Conservation (phyloP, 2,329 filamentous ascomycete genomes). For the Endothia cerciana region DNA sequence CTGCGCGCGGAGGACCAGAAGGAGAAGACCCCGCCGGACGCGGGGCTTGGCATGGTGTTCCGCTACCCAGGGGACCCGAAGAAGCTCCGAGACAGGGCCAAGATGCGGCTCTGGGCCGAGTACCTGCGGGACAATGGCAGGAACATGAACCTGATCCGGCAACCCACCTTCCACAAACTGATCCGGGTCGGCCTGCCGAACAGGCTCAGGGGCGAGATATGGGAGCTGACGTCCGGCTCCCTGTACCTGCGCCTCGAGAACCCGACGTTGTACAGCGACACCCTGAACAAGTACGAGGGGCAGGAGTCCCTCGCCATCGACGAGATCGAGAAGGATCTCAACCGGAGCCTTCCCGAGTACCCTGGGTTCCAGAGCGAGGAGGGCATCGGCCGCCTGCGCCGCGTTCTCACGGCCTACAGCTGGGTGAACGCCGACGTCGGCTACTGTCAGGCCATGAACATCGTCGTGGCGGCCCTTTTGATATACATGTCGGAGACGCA, state of each 20-base stretch:
- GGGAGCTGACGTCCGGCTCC: constrained; percentile 93
- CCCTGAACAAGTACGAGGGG: constrained; percentile 79
- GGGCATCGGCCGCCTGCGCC: constrained; percentile 84
- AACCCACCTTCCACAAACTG: constrained; percentile 96
- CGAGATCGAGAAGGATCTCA: constrained; percentile 98
- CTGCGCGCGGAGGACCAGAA: constrained; percentile 67
- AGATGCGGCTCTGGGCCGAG: constrained; percentile 97
- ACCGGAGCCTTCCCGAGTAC: constrained; percentile 94
- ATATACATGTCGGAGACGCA: constrained; percentile 98
- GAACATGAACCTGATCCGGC: constrained; percentile 87
- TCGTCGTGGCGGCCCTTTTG: constrained; percentile 93
- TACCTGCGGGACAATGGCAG: constrained; percentile 95
- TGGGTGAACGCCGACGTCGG: constrained; percentile 96
- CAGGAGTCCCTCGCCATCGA: constrained; percentile 93
- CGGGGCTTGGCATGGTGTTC: constrained; percentile 89
- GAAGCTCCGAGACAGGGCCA: constrained; percentile 91
- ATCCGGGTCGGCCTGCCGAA: constrained; percentile 96
- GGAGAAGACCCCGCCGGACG: constrained; percentile 75
- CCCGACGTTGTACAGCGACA: constrained; percentile 82
- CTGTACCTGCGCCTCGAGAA: constrained; percentile 86
- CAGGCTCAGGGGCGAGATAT: constrained; percentile 87
- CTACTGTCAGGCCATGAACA: constrained; percentile 99
- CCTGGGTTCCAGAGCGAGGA: constrained; percentile 96
- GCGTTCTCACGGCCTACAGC: constrained; percentile 95
- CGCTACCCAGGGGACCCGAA: constrained; percentile 93